phyloP scores from a whole-genome alignment of 352 stramenopile genomes.

The Globisporangium alternatum region DNA sequence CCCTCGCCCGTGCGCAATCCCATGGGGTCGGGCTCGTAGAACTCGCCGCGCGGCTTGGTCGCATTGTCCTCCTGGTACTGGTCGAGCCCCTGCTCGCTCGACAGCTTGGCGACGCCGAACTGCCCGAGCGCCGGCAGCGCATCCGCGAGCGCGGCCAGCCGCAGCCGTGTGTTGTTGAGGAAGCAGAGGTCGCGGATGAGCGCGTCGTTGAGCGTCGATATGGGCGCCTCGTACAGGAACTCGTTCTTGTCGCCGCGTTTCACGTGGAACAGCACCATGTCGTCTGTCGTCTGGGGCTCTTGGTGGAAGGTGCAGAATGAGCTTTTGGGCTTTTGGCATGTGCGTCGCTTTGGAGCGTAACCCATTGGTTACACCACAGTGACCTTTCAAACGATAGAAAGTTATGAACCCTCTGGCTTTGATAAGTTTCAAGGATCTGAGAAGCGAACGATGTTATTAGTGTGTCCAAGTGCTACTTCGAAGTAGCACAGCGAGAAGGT shows the following conservation, averaged over 20 bases:
- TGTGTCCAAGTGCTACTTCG: too few species aligned
- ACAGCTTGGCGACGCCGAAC: constrained; percentile 84
- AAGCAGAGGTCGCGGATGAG: constrained; percentile 82
- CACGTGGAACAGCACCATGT: constrained; percentile 89
- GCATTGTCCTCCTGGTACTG: constrained; percentile 63
- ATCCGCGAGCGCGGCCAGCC: constrained; percentile 66
- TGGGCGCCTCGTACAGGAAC: constrained; percentile 89
- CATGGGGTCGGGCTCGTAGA: constrained; percentile 86
- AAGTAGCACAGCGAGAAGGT: too few species aligned
- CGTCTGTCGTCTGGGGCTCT: background rate
- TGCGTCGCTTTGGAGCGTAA: too few species aligned
- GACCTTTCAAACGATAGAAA: too few species aligned
- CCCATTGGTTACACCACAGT: too few species aligned
- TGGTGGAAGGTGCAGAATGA: background rate
- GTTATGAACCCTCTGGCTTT: too few species aligned
- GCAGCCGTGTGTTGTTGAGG: constrained; percentile 82
- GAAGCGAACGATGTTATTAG: too few species aligned
- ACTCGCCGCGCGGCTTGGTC: constrained; percentile 60
- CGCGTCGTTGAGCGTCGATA: constrained; percentile 70
- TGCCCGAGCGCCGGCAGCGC: constrained; percentile 76
- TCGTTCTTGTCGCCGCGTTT: constrained; percentile 87
- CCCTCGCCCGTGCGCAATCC: constrained; percentile 87
- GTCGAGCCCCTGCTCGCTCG: constrained; percentile 86
- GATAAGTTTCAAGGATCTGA: too few species aligned
- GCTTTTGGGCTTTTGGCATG: background rate